phyloP scores from a whole-genome alignment of 2,329 filamentous ascomycete species.

The Sporothrix humicola region DNA sequence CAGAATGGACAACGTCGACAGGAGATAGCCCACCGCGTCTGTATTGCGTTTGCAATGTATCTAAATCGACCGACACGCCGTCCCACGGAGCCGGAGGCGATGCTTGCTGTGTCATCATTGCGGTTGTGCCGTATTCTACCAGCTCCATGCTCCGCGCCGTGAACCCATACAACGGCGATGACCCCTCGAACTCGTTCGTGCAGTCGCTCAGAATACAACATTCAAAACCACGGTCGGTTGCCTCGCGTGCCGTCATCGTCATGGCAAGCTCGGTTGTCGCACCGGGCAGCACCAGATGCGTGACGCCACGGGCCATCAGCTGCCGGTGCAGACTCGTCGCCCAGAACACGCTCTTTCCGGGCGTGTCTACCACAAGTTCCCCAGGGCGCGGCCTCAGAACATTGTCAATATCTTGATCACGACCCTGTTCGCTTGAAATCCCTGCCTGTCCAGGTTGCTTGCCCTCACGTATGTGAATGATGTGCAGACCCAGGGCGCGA shows the following conservation, averaged over 20 bases:
- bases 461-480: slow-evolving; percentile 59
- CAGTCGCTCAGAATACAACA: slow-evolving; percentile 59
- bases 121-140: slow-evolving; percentile 39
- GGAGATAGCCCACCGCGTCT: slow-evolving; percentile 24
- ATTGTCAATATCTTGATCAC: slow-evolving; percentile 56
- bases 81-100: slow-evolving; percentile 31
- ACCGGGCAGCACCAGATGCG: slow-evolving; percentile 62
- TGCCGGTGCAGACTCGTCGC: slow-evolving; percentile 59
- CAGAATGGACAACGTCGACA: slow-evolving; percentile 26
- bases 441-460: slow-evolving; percentile 56
- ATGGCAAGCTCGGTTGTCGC: slow-evolving; percentile 66
- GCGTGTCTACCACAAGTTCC: slow-evolving; percentile 63
- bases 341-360: slow-evolving; percentile 65
- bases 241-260: slow-evolving; percentile 60
- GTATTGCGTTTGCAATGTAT: slow-evolving; percentile 33
- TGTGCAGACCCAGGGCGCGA: slow-evolving; percentile 48
- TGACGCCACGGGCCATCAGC: slow-evolving; percentile 60
- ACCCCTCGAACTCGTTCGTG: slow-evolving; percentile 54
- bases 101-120: slow-evolving; percentile 13
- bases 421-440: slow-evolving; percentile 61
- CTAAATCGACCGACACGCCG: slow-evolving; percentile 28
- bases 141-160: slow-evolving; percentile 51
- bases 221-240: slow-evolving; percentile 65
- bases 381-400: slow-evolving; percentile 57
- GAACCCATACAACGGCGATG: slow-evolving; percentile 57